Evolutionary conservation across 2,329 filamentous ascomycete genomes (phyloP), one percentile per base, ranked within the genome.

Genomic region (Fusarium hostae): DNA sequence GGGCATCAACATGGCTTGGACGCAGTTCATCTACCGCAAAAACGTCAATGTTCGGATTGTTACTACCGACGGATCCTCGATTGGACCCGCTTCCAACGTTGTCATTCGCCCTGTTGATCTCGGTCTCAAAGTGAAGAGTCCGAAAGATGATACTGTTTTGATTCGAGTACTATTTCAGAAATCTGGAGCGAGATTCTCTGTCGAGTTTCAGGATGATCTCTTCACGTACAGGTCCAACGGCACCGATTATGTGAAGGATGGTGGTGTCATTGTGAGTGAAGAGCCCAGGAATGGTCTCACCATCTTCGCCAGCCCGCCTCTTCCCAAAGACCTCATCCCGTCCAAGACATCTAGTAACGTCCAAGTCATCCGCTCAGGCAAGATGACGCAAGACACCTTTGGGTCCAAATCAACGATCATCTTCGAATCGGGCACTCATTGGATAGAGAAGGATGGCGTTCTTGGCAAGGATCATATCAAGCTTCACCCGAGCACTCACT

Each of bases 41-140:
- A 28, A 47, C 3, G 52, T 56, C 2, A 22, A 56, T 34, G n/a
- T 56, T 47, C 16, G 39, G 3, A 13, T 56, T 45, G 18, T 34
- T 5, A 47, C 52, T 12, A 56, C 28, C 0, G 52, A 56, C 4
- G 39, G 28, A 3, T 34, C 52, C 24, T 34, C 52, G 5, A n/a
- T 56, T 47, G 52, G 39, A 0, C 22, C 52, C n/a, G 52, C 2
- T 16, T 56, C 52, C 3, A 56, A 47, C 1, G 28, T 56, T 3
- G 2, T 56, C 4, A 56, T 56, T 2, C 52, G 52, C 0, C 52
- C 52, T 5, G 5, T 15, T 0, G 52, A 56, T 13, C 52, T 56
- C 26, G 39, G 5, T 0, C 45, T 56, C 13, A 8, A 0, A n/a
- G 28, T 34, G 0, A 4, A 20, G 1, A 34, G 12, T 2, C 18